Conservation (phyloP, 148 eudicot genomes). For the Rhododendron simsii region DNA sequence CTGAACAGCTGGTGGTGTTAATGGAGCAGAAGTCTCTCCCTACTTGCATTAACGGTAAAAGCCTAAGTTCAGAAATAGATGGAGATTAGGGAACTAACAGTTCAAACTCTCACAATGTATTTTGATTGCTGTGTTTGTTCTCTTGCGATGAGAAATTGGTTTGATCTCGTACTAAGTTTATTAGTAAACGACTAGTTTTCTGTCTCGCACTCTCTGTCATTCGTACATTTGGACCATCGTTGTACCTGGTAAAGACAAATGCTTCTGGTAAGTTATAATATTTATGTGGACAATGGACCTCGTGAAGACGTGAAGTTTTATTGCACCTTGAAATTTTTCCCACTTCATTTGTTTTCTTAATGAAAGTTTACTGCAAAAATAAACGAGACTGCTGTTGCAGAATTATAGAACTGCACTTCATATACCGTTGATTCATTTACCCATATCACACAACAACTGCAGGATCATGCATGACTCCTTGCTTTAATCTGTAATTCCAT, state of each 20-base stretch:
- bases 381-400: background rate
- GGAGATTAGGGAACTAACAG: background rate
- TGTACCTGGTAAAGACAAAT: background rate
- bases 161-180: background rate
- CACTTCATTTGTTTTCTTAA: background rate
- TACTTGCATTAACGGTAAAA: background rate
- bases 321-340: background rate
- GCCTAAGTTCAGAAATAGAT: background rate
- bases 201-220: background rate
- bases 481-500: background rate
- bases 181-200: background rate
- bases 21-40: background rate
- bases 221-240: background rate
- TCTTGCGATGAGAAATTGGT: background rate
- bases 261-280: background rate
- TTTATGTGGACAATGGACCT: background rate
- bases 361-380: background rate
- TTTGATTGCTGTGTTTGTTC: background rate
- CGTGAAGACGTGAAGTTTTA: background rate
- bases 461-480: background rate
- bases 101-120: background rate
- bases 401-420: background rate
- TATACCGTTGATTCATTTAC: background rate
- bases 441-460: background rate
- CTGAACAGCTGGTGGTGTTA: background rate